Evolutionary conservation across 352 stramenopile species (phyloP).

Genomic region (Globisporangium nunn): DNA sequence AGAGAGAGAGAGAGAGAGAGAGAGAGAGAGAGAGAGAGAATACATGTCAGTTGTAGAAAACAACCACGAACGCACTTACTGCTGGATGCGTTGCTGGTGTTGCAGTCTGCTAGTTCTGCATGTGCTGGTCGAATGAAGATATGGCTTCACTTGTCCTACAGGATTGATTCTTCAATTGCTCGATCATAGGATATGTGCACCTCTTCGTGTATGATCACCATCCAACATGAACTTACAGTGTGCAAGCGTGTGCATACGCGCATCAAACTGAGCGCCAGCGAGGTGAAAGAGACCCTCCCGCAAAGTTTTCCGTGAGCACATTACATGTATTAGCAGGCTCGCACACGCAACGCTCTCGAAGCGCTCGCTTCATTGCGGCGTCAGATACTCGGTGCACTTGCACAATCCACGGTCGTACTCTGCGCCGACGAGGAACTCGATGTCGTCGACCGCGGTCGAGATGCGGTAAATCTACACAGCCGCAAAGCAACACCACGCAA

Average conservation of each 20-base stretch:
- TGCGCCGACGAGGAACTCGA: constrained; percentile 83
- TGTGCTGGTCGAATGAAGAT: not conserved
- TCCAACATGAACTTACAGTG: not conserved
- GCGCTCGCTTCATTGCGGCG: constrained; percentile 24
- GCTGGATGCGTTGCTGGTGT: not conserved
- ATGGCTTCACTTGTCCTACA: not conserved
- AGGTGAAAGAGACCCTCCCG: too few species aligned
- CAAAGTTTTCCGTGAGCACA: not conserved
- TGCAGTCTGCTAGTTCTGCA: too few species aligned
- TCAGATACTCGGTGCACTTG: constrained; percentile 76
- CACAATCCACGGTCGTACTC: constrained; percentile 81
- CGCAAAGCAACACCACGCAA: not conserved
- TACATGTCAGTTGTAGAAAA: not conserved
- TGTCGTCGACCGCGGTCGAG: constrained; percentile 61
- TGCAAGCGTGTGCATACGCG: too few species aligned
- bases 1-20: constrained; percentile 2
- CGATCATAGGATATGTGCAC: not conserved
- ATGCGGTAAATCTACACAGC: constrained; percentile 63
- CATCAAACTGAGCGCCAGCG: too few species aligned
- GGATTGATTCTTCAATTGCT: too few species aligned
- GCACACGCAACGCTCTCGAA: not conserved
- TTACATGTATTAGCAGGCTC: not conserved
- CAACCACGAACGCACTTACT: not conserved
- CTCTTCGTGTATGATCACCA: not conserved
- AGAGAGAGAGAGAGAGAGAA: constrained; percentile 2